Evolutionary conservation across 164 flowering plant genomes (phyloP).

Genomic region (Piper longum): DNA sequence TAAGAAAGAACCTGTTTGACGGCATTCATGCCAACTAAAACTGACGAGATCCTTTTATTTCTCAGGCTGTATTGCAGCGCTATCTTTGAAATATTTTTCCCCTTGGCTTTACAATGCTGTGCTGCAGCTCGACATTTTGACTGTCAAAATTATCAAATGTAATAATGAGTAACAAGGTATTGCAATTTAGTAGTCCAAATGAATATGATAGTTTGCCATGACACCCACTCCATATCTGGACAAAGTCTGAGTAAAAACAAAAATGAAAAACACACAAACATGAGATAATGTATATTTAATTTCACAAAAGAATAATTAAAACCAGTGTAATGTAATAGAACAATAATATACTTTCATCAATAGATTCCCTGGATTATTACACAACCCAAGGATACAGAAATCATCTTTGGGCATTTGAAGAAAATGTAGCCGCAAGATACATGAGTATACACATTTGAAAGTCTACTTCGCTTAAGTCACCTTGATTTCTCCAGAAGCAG

Average conservation of each 20-base stretch:
- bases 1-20: constrained; percentile 39
- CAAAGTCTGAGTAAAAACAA: no score
- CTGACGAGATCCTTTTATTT: constrained; percentile 67
- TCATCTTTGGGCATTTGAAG: neutral
- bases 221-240: no score
- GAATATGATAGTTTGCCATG: no score
- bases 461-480: constrained; percentile 12
- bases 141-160: constrained; percentile 22
- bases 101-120: constrained; percentile 54
- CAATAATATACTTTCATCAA: no score
- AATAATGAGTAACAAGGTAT: no score
- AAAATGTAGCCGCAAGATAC: neutral
- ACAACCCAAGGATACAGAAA: no score
- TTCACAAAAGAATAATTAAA: no score
- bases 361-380: no score
- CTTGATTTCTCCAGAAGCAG: constrained; percentile 83
- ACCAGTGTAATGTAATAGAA: constrained; percentile 13
- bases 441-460: no score
- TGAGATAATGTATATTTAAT: no score
- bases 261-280: no score
- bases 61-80: constrained; percentile 80
- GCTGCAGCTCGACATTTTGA: constrained; percentile 84
- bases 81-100: constrained; percentile 76
- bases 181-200: no score
- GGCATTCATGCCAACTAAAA: constrained; percentile 88